Conservation (phyloP, 2,329 filamentous ascomycete species). For the Colletotrichum eleusines region DNA sequence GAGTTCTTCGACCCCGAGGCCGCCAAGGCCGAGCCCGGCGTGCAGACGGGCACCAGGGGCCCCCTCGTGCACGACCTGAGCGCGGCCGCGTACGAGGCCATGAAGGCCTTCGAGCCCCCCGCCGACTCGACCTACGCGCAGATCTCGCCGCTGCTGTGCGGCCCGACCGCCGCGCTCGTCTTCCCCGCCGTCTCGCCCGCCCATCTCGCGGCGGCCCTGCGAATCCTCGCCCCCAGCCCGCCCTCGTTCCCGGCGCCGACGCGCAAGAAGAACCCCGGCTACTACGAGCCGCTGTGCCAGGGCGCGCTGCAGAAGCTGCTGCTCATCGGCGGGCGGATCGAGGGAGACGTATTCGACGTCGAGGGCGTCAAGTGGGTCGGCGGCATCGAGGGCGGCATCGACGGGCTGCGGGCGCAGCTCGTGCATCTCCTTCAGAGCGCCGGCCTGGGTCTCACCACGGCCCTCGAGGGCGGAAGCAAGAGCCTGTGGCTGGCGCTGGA, state of each 20-base stretch:
- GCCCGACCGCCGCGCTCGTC: constrained; percentile 82
- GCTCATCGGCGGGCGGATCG: constrained; percentile 86
- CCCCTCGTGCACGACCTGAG: constrained; percentile 66
- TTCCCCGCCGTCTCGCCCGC: constrained; percentile 87
- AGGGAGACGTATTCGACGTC: constrained; percentile 85
- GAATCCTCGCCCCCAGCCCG: constrained; percentile 78
- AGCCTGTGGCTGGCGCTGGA: constrained; percentile 91
- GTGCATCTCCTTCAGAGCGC: constrained; percentile 84
- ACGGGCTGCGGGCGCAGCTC: constrained; percentile 84
- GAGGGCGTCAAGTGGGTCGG: constrained; percentile 75
- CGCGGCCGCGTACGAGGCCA: constrained; percentile 62
- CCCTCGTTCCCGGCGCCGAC: constrained; percentile 83
- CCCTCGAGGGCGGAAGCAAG: constrained; percentile 84
- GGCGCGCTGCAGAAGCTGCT: constrained; percentile 87
- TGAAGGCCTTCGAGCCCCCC: constrained; percentile 54
- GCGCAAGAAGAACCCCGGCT: constrained; percentile 80
- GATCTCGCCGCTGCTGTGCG: constrained; percentile 82
- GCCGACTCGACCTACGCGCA: constrained; percentile 62
- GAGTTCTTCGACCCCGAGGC: constrained; percentile 78
- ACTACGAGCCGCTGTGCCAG: constrained; percentile 84
- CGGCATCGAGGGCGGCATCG: constrained; percentile 83
- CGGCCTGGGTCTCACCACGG: constrained; percentile 80
- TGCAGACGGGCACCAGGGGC: constrained; percentile 48
- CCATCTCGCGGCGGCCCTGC: constrained; percentile 85
- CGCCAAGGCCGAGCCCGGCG: constrained; percentile 47